Percentiles rank a stretch among this genome's conserved stretches.
These are phyloP conservation scores for Gossypium arboreum DNA, from an alignment of 345 rosid species.

Conservation along the genomic window DNA sequence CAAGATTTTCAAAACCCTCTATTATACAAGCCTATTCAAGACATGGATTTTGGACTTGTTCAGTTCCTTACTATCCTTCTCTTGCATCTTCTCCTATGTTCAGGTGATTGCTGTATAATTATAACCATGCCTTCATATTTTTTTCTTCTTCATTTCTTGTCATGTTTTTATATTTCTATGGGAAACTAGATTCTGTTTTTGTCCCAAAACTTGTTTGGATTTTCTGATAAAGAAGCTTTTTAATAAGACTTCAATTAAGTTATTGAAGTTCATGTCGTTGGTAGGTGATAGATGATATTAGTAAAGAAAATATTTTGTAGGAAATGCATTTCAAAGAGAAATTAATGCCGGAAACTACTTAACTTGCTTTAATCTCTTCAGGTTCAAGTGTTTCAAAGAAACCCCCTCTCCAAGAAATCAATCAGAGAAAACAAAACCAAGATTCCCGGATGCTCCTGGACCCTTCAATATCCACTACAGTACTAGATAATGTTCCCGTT, in stretches of 20 bases:
- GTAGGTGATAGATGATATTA: too few relatives aligned
- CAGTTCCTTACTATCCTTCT: slow-evolving; percentile 40
- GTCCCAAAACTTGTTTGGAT: neutral
- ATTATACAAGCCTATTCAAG: slow-evolving; percentile 22
- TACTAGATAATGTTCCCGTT: slow-evolving; percentile 48
- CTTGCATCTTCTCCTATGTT: slow-evolving; percentile 41
- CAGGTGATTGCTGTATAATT: slow-evolving; percentile 51
- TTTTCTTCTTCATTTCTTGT: neutral
- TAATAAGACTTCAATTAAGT: too few relatives aligned
- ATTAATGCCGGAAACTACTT: neutral
- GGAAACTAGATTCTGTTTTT: neutral
- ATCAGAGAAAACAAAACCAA: slow-evolving; percentile 20
- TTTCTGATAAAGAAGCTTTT: too few relatives aligned
- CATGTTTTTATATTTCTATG: neutral
- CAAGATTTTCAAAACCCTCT: slow-evolving; percentile 17
- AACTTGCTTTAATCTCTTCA: slow-evolving; percentile 30
- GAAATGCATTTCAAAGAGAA: too few relatives aligned
- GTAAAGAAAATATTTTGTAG: too few relatives aligned
- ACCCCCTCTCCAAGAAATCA: slow-evolving; percentile 30
- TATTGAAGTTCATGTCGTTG: too few relatives aligned
- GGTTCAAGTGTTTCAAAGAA: slow-evolving; percentile 43
- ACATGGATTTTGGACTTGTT: slow-evolving; percentile 44
- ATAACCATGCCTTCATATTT: neutral
- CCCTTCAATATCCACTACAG: slow-evolving; percentile 26
- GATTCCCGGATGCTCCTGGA: slow-evolving; percentile 29